Evolutionary conservation across 2,329 filamentous ascomycete species (phyloP).

Genomic region (Botrytis tulipae): DNA sequence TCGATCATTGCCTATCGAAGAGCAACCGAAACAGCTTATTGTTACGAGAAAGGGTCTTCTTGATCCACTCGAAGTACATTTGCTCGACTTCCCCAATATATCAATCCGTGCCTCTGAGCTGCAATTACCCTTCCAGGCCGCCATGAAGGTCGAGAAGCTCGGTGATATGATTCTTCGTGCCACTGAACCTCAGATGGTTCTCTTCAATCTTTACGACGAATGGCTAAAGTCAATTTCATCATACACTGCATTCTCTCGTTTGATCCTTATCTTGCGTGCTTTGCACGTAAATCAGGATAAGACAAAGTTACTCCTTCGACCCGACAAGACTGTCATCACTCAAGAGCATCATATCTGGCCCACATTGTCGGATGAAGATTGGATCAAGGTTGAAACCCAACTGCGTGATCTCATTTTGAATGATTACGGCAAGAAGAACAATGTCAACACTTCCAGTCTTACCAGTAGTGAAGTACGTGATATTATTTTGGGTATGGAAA

Average conservation of each 20-base stretch:
- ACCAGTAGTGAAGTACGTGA: constrained; percentile 97
- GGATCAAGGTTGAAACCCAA: constrained; percentile 99
- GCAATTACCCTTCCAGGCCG: constrained; percentile 96
- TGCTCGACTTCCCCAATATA: constrained; percentile 98
- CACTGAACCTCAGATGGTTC: constrained; percentile 98
- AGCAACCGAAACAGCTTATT: constrained; percentile 98
- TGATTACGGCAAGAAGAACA: constrained; percentile 99
- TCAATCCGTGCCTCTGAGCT: constrained; percentile 96
- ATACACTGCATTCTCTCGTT: constrained; percentile 95
- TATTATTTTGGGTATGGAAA: constrained; percentile 99
- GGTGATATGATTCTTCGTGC: constrained; percentile 98
- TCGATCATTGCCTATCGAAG: constrained; percentile 90
- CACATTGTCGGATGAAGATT: constrained; percentile 87
- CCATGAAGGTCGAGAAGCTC: constrained; percentile 99
- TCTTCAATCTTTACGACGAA: constrained; percentile 98
- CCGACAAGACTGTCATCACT: constrained; percentile 97
- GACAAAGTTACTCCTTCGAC: constrained; percentile 90
- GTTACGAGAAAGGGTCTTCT: constrained; percentile 96
- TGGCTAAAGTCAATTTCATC: constrained; percentile 98
- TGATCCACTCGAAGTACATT: constrained; percentile 93
- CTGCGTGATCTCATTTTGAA: constrained; percentile 94
- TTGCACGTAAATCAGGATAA: constrained; percentile 98
- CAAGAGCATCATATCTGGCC: constrained; percentile 99
- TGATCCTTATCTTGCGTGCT: constrained; percentile 89
- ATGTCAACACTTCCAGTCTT: constrained; percentile 95